These are phyloP conservation scores for Auxenochlorella pyrenoidosa DNA, from an alignment of 139 green algal species.

Conservation along the genomic window DNA sequence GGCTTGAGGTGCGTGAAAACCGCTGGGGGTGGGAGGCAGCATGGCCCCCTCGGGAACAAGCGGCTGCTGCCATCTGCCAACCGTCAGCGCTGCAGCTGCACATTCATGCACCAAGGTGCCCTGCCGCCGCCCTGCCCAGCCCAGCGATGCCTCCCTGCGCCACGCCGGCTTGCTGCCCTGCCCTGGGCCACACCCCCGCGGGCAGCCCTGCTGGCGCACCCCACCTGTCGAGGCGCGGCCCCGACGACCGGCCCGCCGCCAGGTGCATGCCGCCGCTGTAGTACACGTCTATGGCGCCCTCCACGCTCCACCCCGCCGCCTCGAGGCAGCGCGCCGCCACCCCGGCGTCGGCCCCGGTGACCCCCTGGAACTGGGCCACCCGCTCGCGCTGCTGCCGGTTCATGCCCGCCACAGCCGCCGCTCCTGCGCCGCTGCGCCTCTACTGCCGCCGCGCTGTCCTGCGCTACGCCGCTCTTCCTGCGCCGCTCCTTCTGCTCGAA, in stretches of 20 bases:
- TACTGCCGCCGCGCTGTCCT: not conserved
- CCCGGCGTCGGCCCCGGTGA: conserved; percentile 52
- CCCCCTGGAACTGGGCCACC: conserved; percentile 55
- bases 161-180: not conserved
- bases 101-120: no score
- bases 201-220: not conserved
- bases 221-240: conserved; percentile 6
- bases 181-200: not conserved
- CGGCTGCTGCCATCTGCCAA: no score
- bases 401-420: conserved; percentile 11
- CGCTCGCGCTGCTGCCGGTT: conserved; percentile 59
- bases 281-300: conserved; percentile 64
- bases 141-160: no score
- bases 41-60: no score
- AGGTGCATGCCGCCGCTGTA: conserved; percentile 43
- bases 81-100: no score
- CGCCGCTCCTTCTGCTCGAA: not conserved
- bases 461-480: not conserved
- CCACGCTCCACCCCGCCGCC: conserved; percentile 54
- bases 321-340: conserved; percentile 37
- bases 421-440: not conserved
- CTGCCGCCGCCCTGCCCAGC: no score
- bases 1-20: no score
- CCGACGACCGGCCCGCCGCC: not conserved
- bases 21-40: no score